These are phyloP conservation scores for Neoboletus brunneissimus DNA, from an alignment of 768 basidiomycete species.

Conservation along the genomic window DNA sequence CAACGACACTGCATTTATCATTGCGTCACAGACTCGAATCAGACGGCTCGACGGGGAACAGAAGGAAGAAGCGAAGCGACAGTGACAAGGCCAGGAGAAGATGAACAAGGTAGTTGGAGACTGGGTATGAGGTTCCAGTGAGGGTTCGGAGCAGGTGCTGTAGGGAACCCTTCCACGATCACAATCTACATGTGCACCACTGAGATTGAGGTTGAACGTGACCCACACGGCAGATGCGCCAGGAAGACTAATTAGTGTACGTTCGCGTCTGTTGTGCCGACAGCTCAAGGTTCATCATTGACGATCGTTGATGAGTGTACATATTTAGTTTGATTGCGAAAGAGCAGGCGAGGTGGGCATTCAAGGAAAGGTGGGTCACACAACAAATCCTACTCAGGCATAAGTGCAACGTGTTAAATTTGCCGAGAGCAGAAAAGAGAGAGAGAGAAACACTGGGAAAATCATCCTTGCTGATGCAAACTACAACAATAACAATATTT, in stretches of 20 bases:
- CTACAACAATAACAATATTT: no score
- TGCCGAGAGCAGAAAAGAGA: no score
- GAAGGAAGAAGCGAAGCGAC: neutral
- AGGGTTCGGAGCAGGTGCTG: neutral
- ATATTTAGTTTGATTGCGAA: neutral
- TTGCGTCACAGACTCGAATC: constrained; percentile 8
- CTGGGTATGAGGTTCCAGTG: neutral
- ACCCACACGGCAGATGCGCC: no score
- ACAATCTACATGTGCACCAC: neutral
- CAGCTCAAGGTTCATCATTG: neutral
- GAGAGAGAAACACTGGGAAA: no score
- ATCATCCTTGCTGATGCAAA: no score
- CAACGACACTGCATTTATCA: neutral
- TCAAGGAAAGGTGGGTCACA: neutral
- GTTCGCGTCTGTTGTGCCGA: neutral
- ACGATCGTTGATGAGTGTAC: neutral
- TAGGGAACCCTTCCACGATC: neutral
- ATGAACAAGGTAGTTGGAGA: neutral
- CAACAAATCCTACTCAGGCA: neutral
- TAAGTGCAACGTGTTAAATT: neutral
- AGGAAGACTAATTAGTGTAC: neutral
- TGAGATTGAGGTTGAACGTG: neutral
- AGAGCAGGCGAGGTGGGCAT: neutral
- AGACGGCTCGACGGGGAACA: constrained; percentile 8
- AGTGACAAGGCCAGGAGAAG: neutral